phyloP scores from a whole-genome alignment of 352 stramenopile genomes.

The Blastocystis sp. region DNA sequence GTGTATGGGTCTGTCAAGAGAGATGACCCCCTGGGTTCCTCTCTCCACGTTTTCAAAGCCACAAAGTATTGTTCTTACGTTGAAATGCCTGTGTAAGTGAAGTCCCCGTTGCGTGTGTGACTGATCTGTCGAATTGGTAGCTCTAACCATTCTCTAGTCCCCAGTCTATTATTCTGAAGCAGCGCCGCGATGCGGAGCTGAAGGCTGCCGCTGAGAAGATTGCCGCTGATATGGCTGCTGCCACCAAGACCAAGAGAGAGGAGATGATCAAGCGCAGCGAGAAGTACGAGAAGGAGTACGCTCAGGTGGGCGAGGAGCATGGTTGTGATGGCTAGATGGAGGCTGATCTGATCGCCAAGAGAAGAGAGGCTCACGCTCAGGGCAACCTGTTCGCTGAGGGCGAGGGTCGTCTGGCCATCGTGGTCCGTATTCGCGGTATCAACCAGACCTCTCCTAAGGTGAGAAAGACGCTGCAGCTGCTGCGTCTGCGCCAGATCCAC shows the following conservation, averaged over 20 bases:
- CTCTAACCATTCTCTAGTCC: constrained; percentile 21
- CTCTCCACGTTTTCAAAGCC: not conserved
- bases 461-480: constrained; percentile 93
- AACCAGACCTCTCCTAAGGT: constrained; percentile 62
- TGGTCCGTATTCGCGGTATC: constrained; percentile 95
- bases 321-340: no score
- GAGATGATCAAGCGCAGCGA: no score
- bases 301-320: no score
- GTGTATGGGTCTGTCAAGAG: not conserved
- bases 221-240: no score
- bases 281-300: no score
- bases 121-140: not conserved
- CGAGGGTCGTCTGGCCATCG: constrained; percentile 83
- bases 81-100: constrained; percentile 38
- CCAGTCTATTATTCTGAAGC: constrained; percentile 51
- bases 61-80: constrained; percentile 54
- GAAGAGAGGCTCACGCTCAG: no score
- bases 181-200: constrained; percentile 31
- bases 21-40: not conserved
- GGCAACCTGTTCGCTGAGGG: constrained; percentile 89
- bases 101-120: not conserved
- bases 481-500: constrained; percentile 92
- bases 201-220: constrained; percentile 43
- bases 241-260: no score
- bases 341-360: no score